A percentile compares a stretch with the other conserved stretches of the same genome.
Conservation (phyloP, 768 basidiomycete species). For the Neoboletus magnificus region DNA sequence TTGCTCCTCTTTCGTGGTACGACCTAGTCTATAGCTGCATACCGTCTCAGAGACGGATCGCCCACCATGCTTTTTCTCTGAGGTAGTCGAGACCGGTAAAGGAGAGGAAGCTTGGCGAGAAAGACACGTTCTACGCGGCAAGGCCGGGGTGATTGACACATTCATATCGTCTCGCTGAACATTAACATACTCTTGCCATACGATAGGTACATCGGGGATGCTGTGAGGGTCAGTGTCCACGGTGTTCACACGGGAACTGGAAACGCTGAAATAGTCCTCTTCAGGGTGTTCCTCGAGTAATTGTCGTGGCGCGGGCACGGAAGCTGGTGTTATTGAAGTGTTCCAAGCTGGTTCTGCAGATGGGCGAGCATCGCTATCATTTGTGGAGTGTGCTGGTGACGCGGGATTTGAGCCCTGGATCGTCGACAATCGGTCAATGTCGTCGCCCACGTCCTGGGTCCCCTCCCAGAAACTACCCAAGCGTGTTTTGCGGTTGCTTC, state of each 20-base stretch:
- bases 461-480: slow-evolving; percentile 76
- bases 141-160: slow-evolving; percentile 42
- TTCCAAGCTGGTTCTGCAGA: slow-evolving; percentile 10
- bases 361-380: slow-evolving; percentile 1
- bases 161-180: slow-evolving; percentile 31
- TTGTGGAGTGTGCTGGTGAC: slow-evolving; percentile 18
- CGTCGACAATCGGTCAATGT: slow-evolving; percentile 20
- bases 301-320: slow-evolving; percentile 21
- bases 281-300: slow-evolving; percentile 24
- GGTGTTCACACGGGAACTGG: slow-evolving; percentile 23
- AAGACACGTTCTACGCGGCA: slow-evolving; percentile 50
- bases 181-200: slow-evolving; percentile 28
- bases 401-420: slow-evolving; percentile 23
- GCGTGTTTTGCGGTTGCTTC: slow-evolving; percentile 51
- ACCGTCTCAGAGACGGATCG: slow-evolving; percentile 32
- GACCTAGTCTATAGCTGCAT: slow-evolving; percentile 38
- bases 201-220: slow-evolving; percentile 15
- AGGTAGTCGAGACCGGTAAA: slow-evolving; percentile 42
- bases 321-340: slow-evolving; percentile 3
- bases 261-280: slow-evolving; percentile 32
- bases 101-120: slow-evolving; percentile 67
- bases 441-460: slow-evolving; percentile 60
- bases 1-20: slow-evolving; percentile 63
- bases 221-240: slow-evolving; percentile 15
- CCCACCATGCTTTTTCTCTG: slow-evolving; percentile 34